Base-by-base conservation (phyloP, 2,329 filamentous ascomycete species). In the Scedosporium apiospermum region DNA sequence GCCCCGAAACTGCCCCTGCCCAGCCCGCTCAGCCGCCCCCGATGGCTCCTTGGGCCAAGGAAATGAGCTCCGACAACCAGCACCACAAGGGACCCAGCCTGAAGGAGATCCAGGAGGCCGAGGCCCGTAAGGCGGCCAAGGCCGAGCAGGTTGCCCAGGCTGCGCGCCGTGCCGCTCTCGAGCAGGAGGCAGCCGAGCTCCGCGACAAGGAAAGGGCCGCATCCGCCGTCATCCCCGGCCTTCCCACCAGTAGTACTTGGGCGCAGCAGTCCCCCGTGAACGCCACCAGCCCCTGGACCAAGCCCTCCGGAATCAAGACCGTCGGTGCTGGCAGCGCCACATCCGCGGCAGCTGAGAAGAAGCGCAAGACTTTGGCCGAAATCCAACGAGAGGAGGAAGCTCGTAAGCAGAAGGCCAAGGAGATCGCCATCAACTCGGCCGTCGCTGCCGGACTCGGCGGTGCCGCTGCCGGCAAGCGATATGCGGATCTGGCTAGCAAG, bases 371-470 rank as follows among this genome's bases (percentile, higher is more conserved):
- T 0, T 80, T 98, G 55, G 91, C 92, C 26, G 93, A 98, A 68
- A 98, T 99, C 64, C 95, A 98, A 73, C 93, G 93, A 66, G 95
- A 99, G 76, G 95, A 99, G 71, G 95, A 98, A 72, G 82, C 83
- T 18, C 88, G 90, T 66, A 99, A 99, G 81, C 87, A 89, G 69
- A 91, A 89, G 72, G 83, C 86, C 1, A 79, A 76, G 66, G 79
- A 84, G 58, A 57, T 16, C 21, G 10, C 46, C 26, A 34, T 34
- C 26, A 27, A 53, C n/a, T 53, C 49, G 21, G 49, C 18, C 9
- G 68, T 74, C 6, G 75, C 80, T 2, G 73, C 75, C 3, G 85
- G 68, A 74, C 51, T 26, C 49, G 23, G 49, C 49, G 26, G 23
- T 14, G 38, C 44, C 12, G 42, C 78, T 26, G 73, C 80, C 9